Evolutionary conservation across 768 basidiomycete genomes (phyloP).

Genomic region (Brasilioporus rufonigricans): DNA sequence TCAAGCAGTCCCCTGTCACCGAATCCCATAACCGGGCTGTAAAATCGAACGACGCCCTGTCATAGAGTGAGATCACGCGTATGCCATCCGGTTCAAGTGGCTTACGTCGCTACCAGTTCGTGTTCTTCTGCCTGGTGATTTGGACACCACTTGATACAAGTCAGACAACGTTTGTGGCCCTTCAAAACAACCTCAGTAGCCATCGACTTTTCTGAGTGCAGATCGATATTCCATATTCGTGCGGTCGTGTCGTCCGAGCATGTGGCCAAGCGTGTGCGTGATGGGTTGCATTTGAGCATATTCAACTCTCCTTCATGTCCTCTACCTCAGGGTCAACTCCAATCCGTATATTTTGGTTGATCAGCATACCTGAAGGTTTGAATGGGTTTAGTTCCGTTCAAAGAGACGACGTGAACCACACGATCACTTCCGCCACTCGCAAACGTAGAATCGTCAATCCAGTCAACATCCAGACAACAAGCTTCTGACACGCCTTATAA

Average conservation of each 20-base stretch:
- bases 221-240: constrained; percentile 68
- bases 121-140: constrained; percentile 43
- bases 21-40: constrained; percentile 85
- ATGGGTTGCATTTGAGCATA: constrained; percentile 66
- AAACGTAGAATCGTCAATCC: constrained; percentile 70
- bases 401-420: constrained; percentile 56
- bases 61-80: constrained; percentile 2
- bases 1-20: constrained; percentile 69
- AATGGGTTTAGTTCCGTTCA: constrained; percentile 52
- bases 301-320: constrained; percentile 79
- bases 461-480: constrained; percentile 80
- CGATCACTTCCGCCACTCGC: constrained; percentile 73
- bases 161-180: constrained; percentile 68
- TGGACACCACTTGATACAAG: constrained; percentile 69
- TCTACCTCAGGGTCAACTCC: constrained; percentile 34
- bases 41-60: constrained; percentile 75
- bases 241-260: constrained; percentile 82
- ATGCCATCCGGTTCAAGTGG: constrained; percentile 5
- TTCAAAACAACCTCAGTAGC: constrained; percentile 39
- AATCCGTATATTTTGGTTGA: background rate
- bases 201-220: constrained; percentile 30
- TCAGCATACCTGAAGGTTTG: constrained; percentile 58
- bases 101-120: constrained; percentile 72
- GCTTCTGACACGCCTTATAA: constrained; percentile 39
- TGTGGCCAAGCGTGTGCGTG: constrained; percentile 68